A percentile compares a stretch with the other conserved stretches of the same genome.
Conservation (phyloP, 2,329 filamentous ascomycete genomes). For the Hypoxylon sp. region DNA sequence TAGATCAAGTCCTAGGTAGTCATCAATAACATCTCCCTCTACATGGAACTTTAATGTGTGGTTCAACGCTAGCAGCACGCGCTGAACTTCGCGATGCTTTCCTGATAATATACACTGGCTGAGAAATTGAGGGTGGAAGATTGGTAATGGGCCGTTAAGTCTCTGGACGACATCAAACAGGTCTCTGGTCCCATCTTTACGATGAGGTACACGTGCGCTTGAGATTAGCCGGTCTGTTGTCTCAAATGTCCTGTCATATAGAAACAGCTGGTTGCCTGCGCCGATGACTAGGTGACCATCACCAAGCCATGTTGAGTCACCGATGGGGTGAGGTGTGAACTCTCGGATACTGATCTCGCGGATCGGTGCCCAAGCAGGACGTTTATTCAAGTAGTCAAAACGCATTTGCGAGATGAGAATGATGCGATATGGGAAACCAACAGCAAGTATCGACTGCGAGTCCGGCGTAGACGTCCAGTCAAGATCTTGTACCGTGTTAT, state of each 20-base stretch:
- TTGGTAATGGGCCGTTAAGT: slow-evolving; percentile 86
- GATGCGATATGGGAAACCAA: slow-evolving; percentile 91
- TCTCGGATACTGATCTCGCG: slow-evolving; percentile 85
- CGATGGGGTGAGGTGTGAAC: slow-evolving; percentile 89
- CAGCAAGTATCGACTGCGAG: slow-evolving; percentile 87
- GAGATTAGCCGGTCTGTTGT: slow-evolving; percentile 71
- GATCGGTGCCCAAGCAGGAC: slow-evolving; percentile 89
- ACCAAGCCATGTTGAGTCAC: slow-evolving; percentile 91
- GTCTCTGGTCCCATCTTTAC: slow-evolving; percentile 69
- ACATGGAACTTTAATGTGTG: slow-evolving; percentile 85
- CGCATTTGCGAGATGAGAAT: slow-evolving; percentile 87
- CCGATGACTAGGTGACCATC: slow-evolving; percentile 89
- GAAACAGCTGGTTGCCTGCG: slow-evolving; percentile 90
- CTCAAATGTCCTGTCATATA: slow-evolving; percentile 82
- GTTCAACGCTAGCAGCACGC: slow-evolving; percentile 78
- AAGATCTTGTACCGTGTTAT: slow-evolving; percentile 84
- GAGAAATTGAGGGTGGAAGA: slow-evolving; percentile 93
- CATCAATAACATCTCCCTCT: slow-evolving; percentile 83
- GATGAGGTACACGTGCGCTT: slow-evolving; percentile 62
- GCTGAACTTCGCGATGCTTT: slow-evolving; percentile 78
- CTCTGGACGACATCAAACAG: slow-evolving; percentile 85
- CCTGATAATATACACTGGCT: slow-evolving; percentile 88
- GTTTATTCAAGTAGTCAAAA: slow-evolving; percentile 90
- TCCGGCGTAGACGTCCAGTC: slow-evolving; percentile 96
- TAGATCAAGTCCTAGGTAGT: slow-evolving; percentile 76